Evolutionary conservation across 2,329 filamentous ascomycete genomes (phyloP).

Genomic region (Neospermospora avenae): DNA sequence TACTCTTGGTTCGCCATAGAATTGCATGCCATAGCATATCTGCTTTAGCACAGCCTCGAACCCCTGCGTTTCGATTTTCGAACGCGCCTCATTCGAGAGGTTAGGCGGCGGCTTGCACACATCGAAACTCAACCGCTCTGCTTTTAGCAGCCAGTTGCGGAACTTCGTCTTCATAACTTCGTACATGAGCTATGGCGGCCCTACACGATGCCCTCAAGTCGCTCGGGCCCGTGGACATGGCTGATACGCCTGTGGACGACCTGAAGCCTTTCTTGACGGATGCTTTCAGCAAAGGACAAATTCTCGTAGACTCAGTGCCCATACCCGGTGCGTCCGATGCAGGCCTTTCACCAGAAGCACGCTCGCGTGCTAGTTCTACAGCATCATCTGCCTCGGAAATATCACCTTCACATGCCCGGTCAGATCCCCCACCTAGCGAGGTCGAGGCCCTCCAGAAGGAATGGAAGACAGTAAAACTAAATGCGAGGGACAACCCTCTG

Average conservation of each 20-base stretch:
- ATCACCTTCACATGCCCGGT: conserved; percentile 48
- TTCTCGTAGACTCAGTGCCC: conserved; percentile 75
- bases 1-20: background rate
- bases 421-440: conserved; percentile 39
- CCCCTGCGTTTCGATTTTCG: background rate
- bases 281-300: conserved; percentile 65
- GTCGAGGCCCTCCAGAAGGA: conserved; percentile 67
- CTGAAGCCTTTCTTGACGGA: conserved; percentile 52
- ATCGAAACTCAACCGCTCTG: background rate
- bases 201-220: conserved; percentile 58
- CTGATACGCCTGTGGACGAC: conserved; percentile 43
- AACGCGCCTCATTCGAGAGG: background rate
- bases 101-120: background rate
- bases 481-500: conserved; percentile 69
- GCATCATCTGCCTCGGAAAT: conserved; percentile 48
- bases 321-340: conserved; percentile 45
- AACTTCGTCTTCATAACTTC: conserved; percentile 37
- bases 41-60: background rate
- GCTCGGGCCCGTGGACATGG: conserved; percentile 55
- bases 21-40: background rate
- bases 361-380: conserved; percentile 53
- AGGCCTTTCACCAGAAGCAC: conserved; percentile 45
- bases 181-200: conserved; percentile 51
- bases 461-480: conserved; percentile 79
- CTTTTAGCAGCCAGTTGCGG: background rate